phyloP scores from a whole-genome alignment of 2,329 filamentous ascomycete species.

The Oidium heveae region DNA sequence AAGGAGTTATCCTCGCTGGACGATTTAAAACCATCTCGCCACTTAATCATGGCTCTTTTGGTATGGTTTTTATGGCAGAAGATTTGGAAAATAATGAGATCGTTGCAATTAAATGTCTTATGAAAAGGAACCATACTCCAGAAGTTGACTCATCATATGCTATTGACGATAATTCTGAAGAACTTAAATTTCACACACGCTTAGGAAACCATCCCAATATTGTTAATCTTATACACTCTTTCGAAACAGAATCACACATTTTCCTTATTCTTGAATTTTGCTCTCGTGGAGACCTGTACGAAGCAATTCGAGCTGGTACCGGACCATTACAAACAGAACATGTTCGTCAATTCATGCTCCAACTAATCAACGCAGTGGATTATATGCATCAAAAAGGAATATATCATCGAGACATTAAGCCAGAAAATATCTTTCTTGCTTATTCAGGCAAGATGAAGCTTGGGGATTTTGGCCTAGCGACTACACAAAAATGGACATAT shows the following conservation, averaged over 20 bases:
- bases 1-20: constrained; percentile 60
- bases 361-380: constrained; percentile 70
- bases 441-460: constrained; percentile 79
- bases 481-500: constrained; percentile 68
- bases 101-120: constrained; percentile 91
- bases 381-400: constrained; percentile 79
- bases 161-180: constrained; percentile 62
- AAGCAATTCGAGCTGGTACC: constrained; percentile 73
- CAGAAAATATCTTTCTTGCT: constrained; percentile 92
- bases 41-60: constrained; percentile 95
- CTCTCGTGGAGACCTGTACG: constrained; percentile 83
- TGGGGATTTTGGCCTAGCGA: constrained; percentile 86
- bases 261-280: constrained; percentile 94
- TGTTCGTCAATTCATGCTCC: constrained; percentile 89
- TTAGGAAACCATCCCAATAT: constrained; percentile 70
- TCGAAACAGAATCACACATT: constrained; percentile 73
- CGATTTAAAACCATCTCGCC: constrained; percentile 81
- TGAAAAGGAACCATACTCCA: constrained; percentile 47
- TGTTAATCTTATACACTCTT: constrained; percentile 74
- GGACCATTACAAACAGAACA: constrained; percentile 89
- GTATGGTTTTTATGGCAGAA: constrained; percentile 87
- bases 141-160: constrained; percentile 30
- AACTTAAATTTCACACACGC: constrained; percentile 52
- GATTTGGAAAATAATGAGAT: constrained; percentile 51
- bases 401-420: constrained; percentile 96